Percentiles rank a stretch among this genome's conserved stretches.
Conservation (phyloP, 78 protist genomes). For the Speleostelium caveatum region DNA sequence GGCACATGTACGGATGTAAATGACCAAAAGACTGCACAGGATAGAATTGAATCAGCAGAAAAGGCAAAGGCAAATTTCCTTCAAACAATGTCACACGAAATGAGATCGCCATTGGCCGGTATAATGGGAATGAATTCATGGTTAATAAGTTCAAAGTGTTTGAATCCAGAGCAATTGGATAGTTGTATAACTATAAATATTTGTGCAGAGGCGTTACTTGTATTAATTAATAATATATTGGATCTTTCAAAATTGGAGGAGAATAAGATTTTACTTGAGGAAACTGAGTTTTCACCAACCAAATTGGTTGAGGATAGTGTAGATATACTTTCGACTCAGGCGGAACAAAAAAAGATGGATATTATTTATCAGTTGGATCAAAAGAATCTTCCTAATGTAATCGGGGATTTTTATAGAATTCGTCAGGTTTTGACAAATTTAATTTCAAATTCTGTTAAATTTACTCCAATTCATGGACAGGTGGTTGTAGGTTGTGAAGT, state of each 20-base stretch:
- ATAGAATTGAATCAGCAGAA: slow-evolving; percentile 25
- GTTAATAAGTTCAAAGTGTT: neutral
- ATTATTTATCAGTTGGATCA: slow-evolving; percentile 47
- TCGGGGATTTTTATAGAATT: slow-evolving; percentile 56
- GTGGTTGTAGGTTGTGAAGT: slow-evolving; percentile 30
- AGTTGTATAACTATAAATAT: slow-evolving; percentile 33
- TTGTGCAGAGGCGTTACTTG: slow-evolving; percentile 55
- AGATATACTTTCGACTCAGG: slow-evolving; percentile 37
- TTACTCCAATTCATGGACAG: slow-evolving; percentile 27
- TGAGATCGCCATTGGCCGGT: slow-evolving; percentile 62
- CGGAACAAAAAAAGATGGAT: slow-evolving; percentile 60
- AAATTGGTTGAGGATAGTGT: slow-evolving; percentile 65
- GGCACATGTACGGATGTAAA: slow-evolving; percentile 53
- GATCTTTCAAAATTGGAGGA: slow-evolving; percentile 79
- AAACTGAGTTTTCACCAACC: slow-evolving; percentile 37
- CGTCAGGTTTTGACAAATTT: slow-evolving; percentile 70
- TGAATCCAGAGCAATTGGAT: slow-evolving; percentile 37
- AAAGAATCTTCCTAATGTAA: neutral
- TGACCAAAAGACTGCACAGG: slow-evolving; percentile 60
- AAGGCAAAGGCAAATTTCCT: slow-evolving; percentile 26
- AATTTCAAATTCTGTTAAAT: slow-evolving; percentile 35
- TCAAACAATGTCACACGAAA: slow-evolving; percentile 54
- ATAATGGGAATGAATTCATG: slow-evolving; percentile 51
- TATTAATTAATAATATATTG: slow-evolving; percentile 74
- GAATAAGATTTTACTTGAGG: slow-evolving; percentile 43